These are phyloP conservation scores for Geranomyces michiganensis DNA, from an alignment of 192 early-diverging fungal genomes.

Conservation along the genomic window DNA sequence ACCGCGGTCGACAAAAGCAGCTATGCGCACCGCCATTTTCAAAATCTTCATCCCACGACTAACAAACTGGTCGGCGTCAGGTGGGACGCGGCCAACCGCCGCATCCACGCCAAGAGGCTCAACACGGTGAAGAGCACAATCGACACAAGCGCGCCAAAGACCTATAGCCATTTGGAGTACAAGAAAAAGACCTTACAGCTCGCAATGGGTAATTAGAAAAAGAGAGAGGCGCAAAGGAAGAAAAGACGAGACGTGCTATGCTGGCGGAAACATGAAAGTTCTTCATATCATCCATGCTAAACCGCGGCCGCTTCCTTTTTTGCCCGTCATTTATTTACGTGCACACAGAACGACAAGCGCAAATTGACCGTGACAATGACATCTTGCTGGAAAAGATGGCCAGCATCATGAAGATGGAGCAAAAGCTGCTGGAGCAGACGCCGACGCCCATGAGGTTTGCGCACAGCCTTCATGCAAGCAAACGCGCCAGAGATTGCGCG, in stretches of 20 bases:
- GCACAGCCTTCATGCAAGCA: slow-evolving; percentile 21
- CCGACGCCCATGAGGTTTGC: slow-evolving; percentile 11
- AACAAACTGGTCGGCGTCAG: slow-evolving; percentile 46
- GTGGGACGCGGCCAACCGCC: slow-evolving; percentile 44
- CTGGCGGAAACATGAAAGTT: too few relatives aligned
- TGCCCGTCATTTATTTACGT: neutral
- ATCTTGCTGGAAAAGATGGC: slow-evolving; percentile 51
- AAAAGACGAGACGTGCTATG: too few relatives aligned
- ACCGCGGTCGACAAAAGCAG: neutral
- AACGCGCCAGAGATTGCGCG: slow-evolving; percentile 14
- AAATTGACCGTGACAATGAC: slow-evolving; percentile 50
- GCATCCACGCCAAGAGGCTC: slow-evolving; percentile 39
- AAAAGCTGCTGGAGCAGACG: slow-evolving; percentile 16
- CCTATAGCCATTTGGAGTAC: slow-evolving; percentile 44
- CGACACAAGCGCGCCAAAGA: slow-evolving; percentile 47
- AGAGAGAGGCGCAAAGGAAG: too few relatives aligned
- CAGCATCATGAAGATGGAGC: slow-evolving; percentile 38
- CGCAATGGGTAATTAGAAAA: slow-evolving; percentile 54
- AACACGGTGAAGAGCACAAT: slow-evolving; percentile 35
- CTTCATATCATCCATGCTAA: too few relatives aligned
- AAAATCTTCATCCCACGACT: slow-evolving; percentile 44
- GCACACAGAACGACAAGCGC: slow-evolving; percentile 43
- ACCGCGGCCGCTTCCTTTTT: neutral
- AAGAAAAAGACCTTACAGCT: slow-evolving; percentile 51
- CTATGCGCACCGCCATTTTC: slow-evolving; percentile 45